Base-by-base conservation (phyloP, 768 basidiomycete species). In the Tylopilus plumbeoviolaceoides region DNA sequence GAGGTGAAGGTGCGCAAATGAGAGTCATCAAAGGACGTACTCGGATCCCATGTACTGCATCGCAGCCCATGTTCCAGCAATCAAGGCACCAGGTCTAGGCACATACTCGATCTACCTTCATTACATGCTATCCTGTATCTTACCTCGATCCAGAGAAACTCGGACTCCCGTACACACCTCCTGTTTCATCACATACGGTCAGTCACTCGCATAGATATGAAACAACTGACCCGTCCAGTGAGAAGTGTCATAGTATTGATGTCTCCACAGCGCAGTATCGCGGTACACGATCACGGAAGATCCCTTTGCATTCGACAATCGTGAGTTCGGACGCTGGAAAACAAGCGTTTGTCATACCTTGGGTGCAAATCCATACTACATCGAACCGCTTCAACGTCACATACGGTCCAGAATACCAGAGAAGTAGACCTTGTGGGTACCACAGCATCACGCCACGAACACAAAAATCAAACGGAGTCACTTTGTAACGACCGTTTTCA, bases 1-100 rank as follows among this genome's bases (percentile, higher is more conserved):
- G 10, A 8, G 28, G 28, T 28, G 28, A 28, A 8, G 5, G 28
- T 28, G 4, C 5, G 28, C 5, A 5, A 4, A 28, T 28, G 28
- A 28, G 28, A 4, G 28, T 28, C 4, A 28, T 18, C 14, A 38
- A 10, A 50, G 36, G 20, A 75, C 86, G 48, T 64, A 93, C 91
- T 87, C 78, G 54, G 85, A 77, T 25, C 95, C 95, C n/a, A n/a
- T n/a, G n/a, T n/a, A n/a, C n/a, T n/a, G n/a, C n/a, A n/a, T n/a
- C n/a, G n/a, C n/a, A n/a, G 95, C 95, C 93, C 94, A 99, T 27
- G 93, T 85, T 43, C 91, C 95, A 23, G 95, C 95, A 54, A 99
- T 87, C 55, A 98, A 73, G 0, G 94, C 85, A 6, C 95, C 95
- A 1, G 95, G 91, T 36, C 95, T 91, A 15, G 38, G 18, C 17